Evolutionary conservation across 73 alveolate genomes (phyloP), one percentile per base, ranked within the genome.

Genomic region (Tetrahymena elliotti): DNA sequence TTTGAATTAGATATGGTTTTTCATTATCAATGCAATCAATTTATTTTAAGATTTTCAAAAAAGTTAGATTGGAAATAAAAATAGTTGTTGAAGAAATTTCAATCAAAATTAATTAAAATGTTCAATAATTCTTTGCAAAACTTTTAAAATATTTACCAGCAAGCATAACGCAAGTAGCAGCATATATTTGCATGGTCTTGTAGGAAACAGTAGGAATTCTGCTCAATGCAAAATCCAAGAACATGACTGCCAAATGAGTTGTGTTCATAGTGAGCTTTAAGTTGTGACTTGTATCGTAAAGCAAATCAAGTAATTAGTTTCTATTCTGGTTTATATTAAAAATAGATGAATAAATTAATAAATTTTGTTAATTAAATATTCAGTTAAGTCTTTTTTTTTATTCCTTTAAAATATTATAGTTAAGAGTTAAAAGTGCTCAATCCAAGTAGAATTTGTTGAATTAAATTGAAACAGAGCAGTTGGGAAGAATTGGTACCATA

Each of bases 141-240:
- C 20, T 53, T 4, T 2, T n/a, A 15, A 53, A n/a, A n/a, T 27
- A 16, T 53, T 68, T 94, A 94, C 96, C 95, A 47, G 96, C 96
- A 34, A 94, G 92, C 96, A 94, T 94, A 18, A 94, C 83, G 36
- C 95, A 84, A 11, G 96, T 94, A 47, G 96, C 95, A 41, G 95
- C 96, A 88, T 94, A 94, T 22, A 68, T 16, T n/a, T n/a, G 34
- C 38, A 27, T 27, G 33, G 36, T n/a, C 88, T 68, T 68, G 88
- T n/a, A 68, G n/a, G 88, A 31, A 68, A 68, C 36, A 8, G 88
- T 3, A 24, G 38, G 34, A 16, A 68, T 9, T 68, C 88, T 68
- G 38, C 88, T 68, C 33, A 68, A 68, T 10, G 36, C 88, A 36
- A 68, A 68, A 31, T 68, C 88, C 88, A 68, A 22, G n/a, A 68